Evolutionary conservation across 768 basidiomycete species (phyloP).

Genomic region (Lactifluus hygrophoroides): DNA sequence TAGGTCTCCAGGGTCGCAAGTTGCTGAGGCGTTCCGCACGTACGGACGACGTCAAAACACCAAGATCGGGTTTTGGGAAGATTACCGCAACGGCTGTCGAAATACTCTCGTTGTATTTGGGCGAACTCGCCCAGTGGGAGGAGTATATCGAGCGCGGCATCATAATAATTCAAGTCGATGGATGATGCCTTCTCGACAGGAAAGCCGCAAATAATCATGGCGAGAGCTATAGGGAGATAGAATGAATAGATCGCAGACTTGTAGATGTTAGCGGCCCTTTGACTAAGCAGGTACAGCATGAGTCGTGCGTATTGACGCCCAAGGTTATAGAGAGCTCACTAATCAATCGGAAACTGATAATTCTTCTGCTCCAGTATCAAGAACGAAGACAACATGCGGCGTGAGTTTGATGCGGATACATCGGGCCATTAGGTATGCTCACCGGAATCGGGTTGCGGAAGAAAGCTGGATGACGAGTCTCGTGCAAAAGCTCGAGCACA

Average conservation of each 20-base stretch:
- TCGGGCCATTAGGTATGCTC: not conserved
- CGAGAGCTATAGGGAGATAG: conserved; percentile 95
- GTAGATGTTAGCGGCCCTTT: conserved; percentile 87
- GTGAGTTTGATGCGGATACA: not conserved
- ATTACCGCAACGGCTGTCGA: conserved; percentile 77
- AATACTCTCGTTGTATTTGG: conserved; percentile 94
- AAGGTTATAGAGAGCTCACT: conserved; percentile 35
- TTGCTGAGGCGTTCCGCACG: conserved; percentile 44
- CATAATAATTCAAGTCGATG: conserved; percentile 50
- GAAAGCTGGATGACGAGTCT: conserved; percentile 36
- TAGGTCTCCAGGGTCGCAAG: conserved; percentile 49
- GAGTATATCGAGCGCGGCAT: conserved; percentile 68
- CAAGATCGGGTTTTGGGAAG: conserved; percentile 97
- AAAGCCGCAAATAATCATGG: conserved; percentile 70
- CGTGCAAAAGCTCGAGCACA: conserved; percentile 86
- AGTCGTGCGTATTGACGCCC: not conserved
- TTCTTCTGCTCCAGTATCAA: not conserved
- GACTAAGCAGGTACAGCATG: conserved; percentile 42
- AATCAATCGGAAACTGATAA: conserved; percentile 77
- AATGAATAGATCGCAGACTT: conserved; percentile 98
- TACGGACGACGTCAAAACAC: conserved; percentile 83
- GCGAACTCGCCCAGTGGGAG: conserved; percentile 95
- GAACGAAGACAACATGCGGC: not conserved
- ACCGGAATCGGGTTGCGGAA: conserved; percentile 13
- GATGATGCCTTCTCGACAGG: conserved; percentile 38